Conservation (phyloP, 306 rosid genomes). For the Ziziphus jujuba region DNA sequence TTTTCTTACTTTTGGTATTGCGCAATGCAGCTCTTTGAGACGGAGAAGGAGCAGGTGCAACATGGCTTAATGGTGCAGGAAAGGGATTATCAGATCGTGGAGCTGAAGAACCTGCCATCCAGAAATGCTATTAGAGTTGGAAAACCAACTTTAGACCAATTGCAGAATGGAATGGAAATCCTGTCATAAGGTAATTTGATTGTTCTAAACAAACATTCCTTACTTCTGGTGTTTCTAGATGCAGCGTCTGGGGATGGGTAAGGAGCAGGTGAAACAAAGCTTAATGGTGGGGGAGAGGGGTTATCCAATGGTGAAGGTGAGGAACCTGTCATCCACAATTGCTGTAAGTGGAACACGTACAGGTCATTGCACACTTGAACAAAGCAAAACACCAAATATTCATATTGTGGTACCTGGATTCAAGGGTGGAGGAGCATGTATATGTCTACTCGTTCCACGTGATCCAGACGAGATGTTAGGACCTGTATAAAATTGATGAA, state of each 20-base stretch:
- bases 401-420: constrained; percentile 48
- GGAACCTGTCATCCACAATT: constrained; percentile 35
- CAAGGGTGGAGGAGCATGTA: constrained; percentile 60
- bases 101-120: constrained; percentile 37
- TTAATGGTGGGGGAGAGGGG: constrained; percentile 43
- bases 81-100: constrained; percentile 47
- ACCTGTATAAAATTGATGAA: constrained; percentile 34
- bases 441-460: constrained; percentile 30
- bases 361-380: constrained; percentile 8
- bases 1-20: constrained; percentile 59
- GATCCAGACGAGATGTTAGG: constrained; percentile 51
- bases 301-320: constrained; percentile 47
- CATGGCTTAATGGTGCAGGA: constrained; percentile 44
- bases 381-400: constrained; percentile 17
- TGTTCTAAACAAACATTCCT: constrained; percentile 25
- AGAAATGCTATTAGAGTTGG: constrained; percentile 21
- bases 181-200: no score
- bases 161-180: constrained; percentile 2
- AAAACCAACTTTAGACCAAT: neutral
- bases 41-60: constrained; percentile 72
- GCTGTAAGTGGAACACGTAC: constrained; percentile 1
- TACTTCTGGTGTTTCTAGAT: constrained; percentile 59
- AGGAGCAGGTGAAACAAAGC: constrained; percentile 63
- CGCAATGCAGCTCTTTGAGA: constrained; percentile 35
- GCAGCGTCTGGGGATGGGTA: constrained; percentile 41